phyloP scores from a whole-genome alignment of 2,329 filamentous ascomycete species.

The Fusarium algeriense region DNA sequence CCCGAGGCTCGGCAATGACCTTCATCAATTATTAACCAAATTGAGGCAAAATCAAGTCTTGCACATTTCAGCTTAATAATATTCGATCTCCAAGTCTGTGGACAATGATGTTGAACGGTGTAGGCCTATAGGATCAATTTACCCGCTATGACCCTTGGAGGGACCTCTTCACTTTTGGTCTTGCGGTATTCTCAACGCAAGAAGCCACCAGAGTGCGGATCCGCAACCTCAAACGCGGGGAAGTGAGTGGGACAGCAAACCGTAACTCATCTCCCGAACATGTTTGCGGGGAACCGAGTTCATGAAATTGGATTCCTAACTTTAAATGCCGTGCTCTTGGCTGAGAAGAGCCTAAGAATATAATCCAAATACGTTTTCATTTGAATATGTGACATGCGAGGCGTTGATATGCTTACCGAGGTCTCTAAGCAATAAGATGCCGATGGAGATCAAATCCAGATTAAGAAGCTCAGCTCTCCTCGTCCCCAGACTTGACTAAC shows the following conservation, averaged over 20 bases:
- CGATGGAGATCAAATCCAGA: not conserved
- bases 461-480: constrained; percentile 5
- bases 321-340: not conserved
- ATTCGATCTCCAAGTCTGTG: not conserved
- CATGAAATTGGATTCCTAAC: not conserved
- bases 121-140: no score
- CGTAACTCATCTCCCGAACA: constrained; percentile 11
- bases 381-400: not conserved
- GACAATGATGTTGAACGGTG: no score
- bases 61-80: not conserved
- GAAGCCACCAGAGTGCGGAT: constrained; percentile 24
- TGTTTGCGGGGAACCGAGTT: constrained; percentile 28
- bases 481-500: constrained; percentile 26
- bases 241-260: constrained; percentile 15
- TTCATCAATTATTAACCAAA: not conserved
- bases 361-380: not conserved
- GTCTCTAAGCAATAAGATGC: not conserved
- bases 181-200: no score
- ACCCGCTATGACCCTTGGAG: no score
- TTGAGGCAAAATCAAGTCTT: not conserved
- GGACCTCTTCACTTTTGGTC: no score
- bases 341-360: not conserved
- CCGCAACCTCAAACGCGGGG: constrained; percentile 30
- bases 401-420: not conserved
- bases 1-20: not conserved